Base-by-base conservation (phyloP, 768 basidiomycete species). In the Dioszegia hungarica region DNA sequence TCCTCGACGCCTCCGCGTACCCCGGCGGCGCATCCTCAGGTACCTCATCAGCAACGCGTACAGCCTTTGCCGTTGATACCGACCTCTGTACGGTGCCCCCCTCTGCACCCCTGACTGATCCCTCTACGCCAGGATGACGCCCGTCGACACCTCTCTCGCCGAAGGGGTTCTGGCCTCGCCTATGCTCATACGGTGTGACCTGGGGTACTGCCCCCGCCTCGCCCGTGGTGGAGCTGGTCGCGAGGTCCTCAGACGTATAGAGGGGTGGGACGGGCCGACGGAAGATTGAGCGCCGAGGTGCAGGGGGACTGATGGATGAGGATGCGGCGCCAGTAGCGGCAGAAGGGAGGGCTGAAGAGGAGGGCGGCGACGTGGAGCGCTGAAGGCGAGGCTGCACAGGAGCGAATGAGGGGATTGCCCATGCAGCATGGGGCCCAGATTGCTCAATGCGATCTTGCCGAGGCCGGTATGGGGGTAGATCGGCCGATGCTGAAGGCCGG, bases 201-300 rank as follows among this genome's bases (percentile, higher is more conserved):
- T 51, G 49, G 17, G 34, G 49, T 20, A 51, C 9, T 1, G 28
- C 24, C 20, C 39, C 24, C 24, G 37, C 19, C 3, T 9, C 36
- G 12, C 20, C 49, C 3, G 37, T 17, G n/a, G n/a, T n/a, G 4
- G 10, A 11, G 5, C 19, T 15, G 6, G 37, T 34, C 2, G 49
- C 34, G 14, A 51, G 49, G 24, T 51, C 49, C 9, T 9, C 49
- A 10, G 25, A 28, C 1, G 49, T 51, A 38, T 51, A 36, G 8
- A 51, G 24, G 20, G 49, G 34, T 8, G 49, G 49, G 2, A 51
- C 49, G 22, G 49, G 49, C 8, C 49, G 33, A 15, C 49, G 49
- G 49, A 38, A 51, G 34, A 51, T 51, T 5, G 49, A 51, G 9
- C 34, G 34, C 8, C 34, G 49, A 14, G 49, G 36, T 37, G 36